Base-by-base conservation (phyloP, 2,329 filamentous ascomycete species). In the Arthrobotrys pseudoclavata region DNA sequence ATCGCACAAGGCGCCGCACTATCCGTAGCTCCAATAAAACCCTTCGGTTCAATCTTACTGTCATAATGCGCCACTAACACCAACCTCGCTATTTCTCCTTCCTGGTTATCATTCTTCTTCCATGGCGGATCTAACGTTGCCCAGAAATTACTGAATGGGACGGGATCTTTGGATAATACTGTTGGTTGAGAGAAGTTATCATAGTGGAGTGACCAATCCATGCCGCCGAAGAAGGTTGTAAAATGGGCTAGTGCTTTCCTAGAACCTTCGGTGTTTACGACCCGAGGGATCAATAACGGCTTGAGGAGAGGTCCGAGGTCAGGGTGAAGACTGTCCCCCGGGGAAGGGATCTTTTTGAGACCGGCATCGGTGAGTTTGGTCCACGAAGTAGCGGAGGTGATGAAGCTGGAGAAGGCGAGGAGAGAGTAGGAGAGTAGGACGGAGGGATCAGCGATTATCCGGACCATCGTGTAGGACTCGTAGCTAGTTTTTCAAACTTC, bases 51-150 rank as follows among this genome's bases (percentile, higher is more conserved):
- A 72, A 91, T 87, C 84, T 97, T 92, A 83, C 90, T 94, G 82
- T 99, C 96, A 83, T 97, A 98, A 83, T 99, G 96, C 47, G 96
- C 96, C 5, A 95, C 96, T 68, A 99, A 87, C 13, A 93, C 95
- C 82, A 98, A 85, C 60, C 94, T 86, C 48, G 91, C 90, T 1
- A 96, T 90, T 80, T 97, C 91, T 0, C 94, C 95, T 0, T 85
- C 84, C 4, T 87, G 85, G 12, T 47, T 55, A 9, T 78, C 69
- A 20, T 61, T 60, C 26, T 40, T 37, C 0, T 90, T 86, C 89
- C 93, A 96, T 0, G 96, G 96, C 62, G 96, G 96, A 84, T 98
- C 95, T 67, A 94, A 89, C 40, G 90, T 91, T 71, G 95, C 90
- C 76, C 98, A 92, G 70, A 98, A 86, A 83, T 97, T 99, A 67